phyloP scores from a whole-genome alignment of 257 asterid genomes.

The Ehretia macrophylla region DNA sequence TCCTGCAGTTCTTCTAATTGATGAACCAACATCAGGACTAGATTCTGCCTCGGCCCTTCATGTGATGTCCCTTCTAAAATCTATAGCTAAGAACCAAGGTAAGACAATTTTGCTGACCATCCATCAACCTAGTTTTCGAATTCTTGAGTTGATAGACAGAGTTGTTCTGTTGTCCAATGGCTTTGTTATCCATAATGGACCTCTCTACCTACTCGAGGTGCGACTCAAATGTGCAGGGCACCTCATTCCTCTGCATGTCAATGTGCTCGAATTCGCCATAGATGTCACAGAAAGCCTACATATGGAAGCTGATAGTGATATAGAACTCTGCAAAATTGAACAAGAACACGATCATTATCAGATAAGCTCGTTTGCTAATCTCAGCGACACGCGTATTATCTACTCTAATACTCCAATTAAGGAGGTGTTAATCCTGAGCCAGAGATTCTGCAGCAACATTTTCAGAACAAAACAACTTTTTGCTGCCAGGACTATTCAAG shows the following conservation, averaged over 20 bases:
- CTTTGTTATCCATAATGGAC: slow-evolving; percentile 52
- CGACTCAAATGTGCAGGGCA: slow-evolving; percentile 39
- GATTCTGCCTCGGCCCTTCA: slow-evolving; percentile 77
- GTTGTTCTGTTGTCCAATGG: slow-evolving; percentile 56
- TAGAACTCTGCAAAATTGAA: slow-evolving; percentile 19
- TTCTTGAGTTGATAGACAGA: slow-evolving; percentile 60
- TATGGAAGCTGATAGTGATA: slow-evolving; percentile 24
- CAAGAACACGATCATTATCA: slow-evolving; percentile 4
- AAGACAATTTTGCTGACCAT: slow-evolving; percentile 66
- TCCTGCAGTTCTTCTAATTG: slow-evolving; percentile 65
- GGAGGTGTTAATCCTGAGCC: slow-evolving; percentile 52
- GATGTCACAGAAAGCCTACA: slow-evolving; percentile 44
- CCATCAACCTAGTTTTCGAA: slow-evolving; percentile 79
- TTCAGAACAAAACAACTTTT: slow-evolving; percentile 65
- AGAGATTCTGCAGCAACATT: slow-evolving; percentile 53
- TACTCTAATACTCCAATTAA: slow-evolving; percentile 41
- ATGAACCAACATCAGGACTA: slow-evolving; percentile 86
- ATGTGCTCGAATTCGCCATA: slow-evolving; percentile 70
- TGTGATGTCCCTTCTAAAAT: slow-evolving; percentile 43
- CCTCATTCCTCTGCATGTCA: slow-evolving; percentile 56
- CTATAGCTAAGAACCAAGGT: slow-evolving; percentile 51
- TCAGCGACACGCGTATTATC: slow-evolving; percentile 3
- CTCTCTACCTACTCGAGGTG: slow-evolving; percentile 50
- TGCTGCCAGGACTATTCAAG: slow-evolving; percentile 49
- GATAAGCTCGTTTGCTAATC: background rate